These are phyloP conservation scores for Cryptococcus floricola DNA, from an alignment of 1,284 basidiomycete genomes.

Conservation along the genomic window DNA sequence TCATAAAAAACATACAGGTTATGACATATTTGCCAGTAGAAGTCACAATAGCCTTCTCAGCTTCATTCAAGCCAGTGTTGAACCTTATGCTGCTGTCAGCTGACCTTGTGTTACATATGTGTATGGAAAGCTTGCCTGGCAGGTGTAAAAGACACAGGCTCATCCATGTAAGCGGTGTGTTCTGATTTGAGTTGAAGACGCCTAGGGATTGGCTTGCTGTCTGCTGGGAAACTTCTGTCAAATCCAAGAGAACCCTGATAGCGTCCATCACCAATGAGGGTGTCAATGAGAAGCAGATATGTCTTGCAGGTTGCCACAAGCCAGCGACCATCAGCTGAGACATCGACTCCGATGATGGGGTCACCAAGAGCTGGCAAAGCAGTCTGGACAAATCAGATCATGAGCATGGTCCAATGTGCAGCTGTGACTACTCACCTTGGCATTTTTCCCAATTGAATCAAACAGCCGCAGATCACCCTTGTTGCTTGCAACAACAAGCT, in stretches of 20 bases:
- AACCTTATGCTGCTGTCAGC: constrained; percentile 58
- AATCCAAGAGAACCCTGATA: constrained; percentile 86
- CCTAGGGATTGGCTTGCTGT: constrained; percentile 85
- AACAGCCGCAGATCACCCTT: constrained; percentile 97
- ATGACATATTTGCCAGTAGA: constrained; percentile 93
- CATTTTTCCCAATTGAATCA: constrained; percentile 95
- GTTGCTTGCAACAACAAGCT: constrained; percentile 88
- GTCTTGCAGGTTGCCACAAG: constrained; percentile 95
- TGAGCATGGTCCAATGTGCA: too few relatives aligned
- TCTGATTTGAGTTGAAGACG: constrained; percentile 84
- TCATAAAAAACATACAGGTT: constrained; percentile 57
- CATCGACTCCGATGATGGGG: constrained; percentile 91
- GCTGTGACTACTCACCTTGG: constrained; percentile 56
- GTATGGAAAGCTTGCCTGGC: constrained; percentile 57
- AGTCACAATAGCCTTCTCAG: constrained; percentile 94
- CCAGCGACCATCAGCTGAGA: constrained; percentile 89
- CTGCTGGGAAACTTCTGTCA: constrained; percentile 91
- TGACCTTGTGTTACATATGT: neutral
- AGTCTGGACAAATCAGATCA: constrained; percentile 53
- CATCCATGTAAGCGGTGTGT: constrained; percentile 93
- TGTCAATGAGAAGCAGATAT: constrained; percentile 92
- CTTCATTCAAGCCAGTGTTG: constrained; percentile 78
- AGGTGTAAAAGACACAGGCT: constrained; percentile 82
- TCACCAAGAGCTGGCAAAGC: constrained; percentile 94
- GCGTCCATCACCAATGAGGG: constrained; percentile 85